phyloP scores from a whole-genome alignment of 495 filamentous ascomycete species.

The Clavariopsis aquatica region DNA sequence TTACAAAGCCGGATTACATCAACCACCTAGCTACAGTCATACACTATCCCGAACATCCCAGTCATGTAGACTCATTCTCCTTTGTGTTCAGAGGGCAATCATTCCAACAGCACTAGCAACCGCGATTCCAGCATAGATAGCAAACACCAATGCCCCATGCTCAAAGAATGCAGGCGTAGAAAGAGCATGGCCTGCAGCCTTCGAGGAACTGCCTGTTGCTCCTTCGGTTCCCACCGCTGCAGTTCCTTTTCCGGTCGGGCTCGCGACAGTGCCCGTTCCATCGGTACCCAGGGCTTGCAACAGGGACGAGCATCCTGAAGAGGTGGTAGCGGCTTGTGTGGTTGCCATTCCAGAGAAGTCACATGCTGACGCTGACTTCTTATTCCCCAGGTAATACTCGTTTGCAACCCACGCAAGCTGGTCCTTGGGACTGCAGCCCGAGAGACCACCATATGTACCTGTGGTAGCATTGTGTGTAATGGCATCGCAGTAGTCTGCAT shows the following conservation, averaged over 20 bases:
- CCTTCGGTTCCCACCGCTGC: conserved; percentile 42
- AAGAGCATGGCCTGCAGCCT: conserved; percentile 47
- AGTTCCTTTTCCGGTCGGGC: conserved; percentile 39
- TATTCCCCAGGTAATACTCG: conserved; percentile 66
- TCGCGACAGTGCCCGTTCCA: conserved; percentile 64
- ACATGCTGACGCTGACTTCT: conserved; percentile 66
- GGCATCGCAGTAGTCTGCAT: conserved; percentile 62
- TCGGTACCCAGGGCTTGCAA: conserved; percentile 61
- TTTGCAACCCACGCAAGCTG: conserved; percentile 81
- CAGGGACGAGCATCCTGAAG: conserved; percentile 54
- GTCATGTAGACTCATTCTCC: background rate
- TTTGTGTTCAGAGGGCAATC: conserved; percentile 64
- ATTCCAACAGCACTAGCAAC: conserved; percentile 69
- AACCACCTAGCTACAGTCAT: no score
- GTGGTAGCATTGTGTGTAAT: conserved; percentile 69
- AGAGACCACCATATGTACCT: conserved; percentile 84
- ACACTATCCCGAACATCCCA: no score
- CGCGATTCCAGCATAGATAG: conserved; percentile 67
- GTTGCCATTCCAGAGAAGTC: conserved; percentile 69
- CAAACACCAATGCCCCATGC: conserved; percentile 64
- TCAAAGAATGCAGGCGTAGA: conserved; percentile 56
- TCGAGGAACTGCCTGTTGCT: conserved; percentile 46
- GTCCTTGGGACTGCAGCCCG: conserved; percentile 78
- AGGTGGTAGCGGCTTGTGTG: conserved; percentile 44
- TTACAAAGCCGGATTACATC: no score